phyloP scores from a whole-genome alignment of 2,329 filamentous ascomycete genomes.

The Penicillium vulpinum region DNA sequence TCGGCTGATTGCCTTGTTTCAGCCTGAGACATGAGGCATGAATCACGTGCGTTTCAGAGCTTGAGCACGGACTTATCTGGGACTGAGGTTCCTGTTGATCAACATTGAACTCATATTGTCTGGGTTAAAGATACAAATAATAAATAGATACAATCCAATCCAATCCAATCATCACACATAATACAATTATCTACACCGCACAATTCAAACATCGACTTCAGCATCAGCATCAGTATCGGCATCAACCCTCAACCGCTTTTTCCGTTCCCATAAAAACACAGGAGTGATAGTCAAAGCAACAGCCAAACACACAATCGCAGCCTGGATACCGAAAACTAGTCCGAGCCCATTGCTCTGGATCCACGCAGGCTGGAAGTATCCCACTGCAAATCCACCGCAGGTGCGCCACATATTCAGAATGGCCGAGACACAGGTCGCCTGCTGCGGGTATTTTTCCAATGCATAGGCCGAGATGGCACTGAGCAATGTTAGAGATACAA shows the following conservation, averaged over 20 bases:
- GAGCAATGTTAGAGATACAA: neutral
- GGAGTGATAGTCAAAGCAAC: conserved; percentile 31
- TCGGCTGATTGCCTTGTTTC: too few species aligned
- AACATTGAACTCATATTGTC: neutral
- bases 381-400: conserved; percentile 40
- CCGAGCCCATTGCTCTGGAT: conserved; percentile 33
- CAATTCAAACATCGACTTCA: neutral
- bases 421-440: conserved; percentile 36
- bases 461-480: conserved; percentile 39
- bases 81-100: neutral
- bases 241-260: neutral
- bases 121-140: neutral
- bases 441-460: conserved; percentile 39
- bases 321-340: conserved; percentile 38
- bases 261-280: conserved; percentile 18
- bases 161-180: neutral
- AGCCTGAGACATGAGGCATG: neutral
- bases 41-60: neutral
- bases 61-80: neutral
- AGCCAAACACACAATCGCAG: conserved; percentile 29
- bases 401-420: conserved; percentile 45
- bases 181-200: neutral
- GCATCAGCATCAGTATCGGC: neutral
- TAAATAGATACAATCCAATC: neutral
- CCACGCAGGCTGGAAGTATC: conserved; percentile 41